Conservation (phyloP, 2,329 filamentous ascomycete species). For the Diaporthe sp. region DNA sequence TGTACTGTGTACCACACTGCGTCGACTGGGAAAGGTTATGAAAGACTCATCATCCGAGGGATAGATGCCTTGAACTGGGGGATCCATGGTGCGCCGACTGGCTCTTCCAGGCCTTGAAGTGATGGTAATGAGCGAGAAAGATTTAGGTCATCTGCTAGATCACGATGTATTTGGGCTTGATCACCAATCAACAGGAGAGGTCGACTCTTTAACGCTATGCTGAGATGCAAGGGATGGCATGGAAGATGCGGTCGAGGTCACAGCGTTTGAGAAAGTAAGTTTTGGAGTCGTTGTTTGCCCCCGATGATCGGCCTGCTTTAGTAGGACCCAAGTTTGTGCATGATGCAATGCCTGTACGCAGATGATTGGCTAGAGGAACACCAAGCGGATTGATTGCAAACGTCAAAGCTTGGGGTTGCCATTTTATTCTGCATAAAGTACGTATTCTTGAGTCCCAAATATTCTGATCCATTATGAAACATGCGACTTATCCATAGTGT, state of each 20-base stretch:
- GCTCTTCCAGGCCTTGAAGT: background rate
- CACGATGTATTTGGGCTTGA: background rate
- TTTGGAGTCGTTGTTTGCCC: background rate
- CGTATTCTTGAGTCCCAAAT: background rate
- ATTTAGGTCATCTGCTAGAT: background rate
- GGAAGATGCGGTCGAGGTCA: too few species aligned
- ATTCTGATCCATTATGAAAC: background rate
- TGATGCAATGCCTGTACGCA: background rate
- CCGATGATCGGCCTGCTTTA: conserved; percentile 12
- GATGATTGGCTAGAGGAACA: background rate
- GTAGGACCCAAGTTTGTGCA: background rate
- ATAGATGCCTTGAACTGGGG: conserved; percentile 24
- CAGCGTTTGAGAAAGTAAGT: background rate
- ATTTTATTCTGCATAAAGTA: background rate
- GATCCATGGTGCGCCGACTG: background rate
- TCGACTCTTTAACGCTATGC: too few species aligned
- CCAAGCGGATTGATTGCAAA: background rate
- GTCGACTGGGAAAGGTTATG: conserved; percentile 71
- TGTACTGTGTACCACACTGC: conserved; percentile 92
- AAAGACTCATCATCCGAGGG: conserved; percentile 42
- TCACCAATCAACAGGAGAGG: too few species aligned
- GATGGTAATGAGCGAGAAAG: too few species aligned
- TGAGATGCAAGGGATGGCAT: background rate
- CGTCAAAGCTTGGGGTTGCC: background rate
- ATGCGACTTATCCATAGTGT: background rate